Evolutionary conservation across 2,329 filamentous ascomycete species (phyloP).

Genomic region (Nemania sp.): DNA sequence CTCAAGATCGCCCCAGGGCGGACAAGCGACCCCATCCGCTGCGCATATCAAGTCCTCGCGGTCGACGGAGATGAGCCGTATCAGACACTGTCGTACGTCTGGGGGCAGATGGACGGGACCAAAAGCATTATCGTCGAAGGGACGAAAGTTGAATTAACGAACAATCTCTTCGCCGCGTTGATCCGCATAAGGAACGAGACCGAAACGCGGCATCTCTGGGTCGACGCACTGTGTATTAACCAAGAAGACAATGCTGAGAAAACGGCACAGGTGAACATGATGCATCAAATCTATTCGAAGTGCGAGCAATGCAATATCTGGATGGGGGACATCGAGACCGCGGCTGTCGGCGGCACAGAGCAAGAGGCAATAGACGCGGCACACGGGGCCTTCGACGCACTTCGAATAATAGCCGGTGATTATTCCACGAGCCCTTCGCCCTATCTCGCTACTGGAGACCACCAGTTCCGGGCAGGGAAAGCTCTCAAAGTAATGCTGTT

Average conservation of each 20-base stretch:
- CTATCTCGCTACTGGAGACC: not conserved
- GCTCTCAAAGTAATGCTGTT: constrained; percentile 12
- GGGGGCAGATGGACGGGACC: constrained; percentile 7
- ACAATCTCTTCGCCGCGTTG: constrained; percentile 21
- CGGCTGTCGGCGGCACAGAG: constrained; percentile 4
- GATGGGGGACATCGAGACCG: constrained; percentile 14
- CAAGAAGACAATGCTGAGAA: constrained; percentile 33
- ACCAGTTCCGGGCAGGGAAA: constrained; percentile 6
- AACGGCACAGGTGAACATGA: constrained; percentile 31
- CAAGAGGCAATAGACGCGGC: constrained; percentile 11
- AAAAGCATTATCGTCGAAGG: constrained; percentile 16
- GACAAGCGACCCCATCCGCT: constrained; percentile 11
- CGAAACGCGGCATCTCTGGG: constrained; percentile 24
- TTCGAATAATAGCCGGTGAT: constrained; percentile 11
- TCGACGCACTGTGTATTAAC: constrained; percentile 37
- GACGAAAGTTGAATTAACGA: constrained; percentile 11
- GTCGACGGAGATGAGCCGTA: constrained; percentile 15
- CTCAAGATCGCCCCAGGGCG: constrained; percentile 20
- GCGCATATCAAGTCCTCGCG: constrained; percentile 11
- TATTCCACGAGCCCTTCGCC: not conserved
- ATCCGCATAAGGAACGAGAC: constrained; percentile 13
- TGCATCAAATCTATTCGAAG: constrained; percentile 31
- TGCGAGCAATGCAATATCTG: constrained; percentile 23
- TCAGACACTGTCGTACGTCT: constrained; percentile 25
- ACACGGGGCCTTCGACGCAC: constrained; percentile 13